Evolutionary conservation across 495 filamentous ascomycete genomes (phyloP), one percentile per base, ranked within the genome.

Genomic region (Penicillium waksmanii): DNA sequence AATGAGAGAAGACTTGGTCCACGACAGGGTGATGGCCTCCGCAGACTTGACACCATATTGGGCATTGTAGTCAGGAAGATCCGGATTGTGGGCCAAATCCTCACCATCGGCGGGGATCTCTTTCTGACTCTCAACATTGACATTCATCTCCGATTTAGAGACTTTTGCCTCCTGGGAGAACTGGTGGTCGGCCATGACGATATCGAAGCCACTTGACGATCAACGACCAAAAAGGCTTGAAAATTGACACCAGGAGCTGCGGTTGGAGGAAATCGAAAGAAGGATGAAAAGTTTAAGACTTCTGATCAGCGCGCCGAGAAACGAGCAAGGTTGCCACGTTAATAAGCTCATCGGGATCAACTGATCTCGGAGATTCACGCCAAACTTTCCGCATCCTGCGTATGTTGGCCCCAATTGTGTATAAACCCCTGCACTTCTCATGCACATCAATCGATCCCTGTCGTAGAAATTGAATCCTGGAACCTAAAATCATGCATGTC

Each of bases 41-140:
- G 67, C 64, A 19, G 61, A 61, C 55, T 64, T 64, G n/a, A 79
- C 76, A 57, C 76, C 76, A 49, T 60, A 56, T 55, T 75, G 71
- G 19, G 63, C 51, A 49, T 61, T 57, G 18, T 62, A 18, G 21
- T 59, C 60, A 3, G 63, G 63, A 38, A 56, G 15, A 42, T 40
- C 8, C 12, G 46, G 46, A n/a, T 48, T 15, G 31, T 48, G 21
- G 9, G 21, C 38, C 52, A 55, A 55, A 33, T 44, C 21, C 46
- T 48, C 46, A 10, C 46, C 21, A 48, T 48, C 46, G n/a, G 46
- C 6, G 18, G 8, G 23, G 9, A 13, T 43, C 44, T 49, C 34
- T n/a, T 44, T 36, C 21, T 51, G 44, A 34, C 25, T 27, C 25
- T 62, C 59, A 9, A 58, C 33, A 7, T 56, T 53, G 36, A 51